A percentile compares a stretch with the other conserved stretches of the same genome.
Conservation (phyloP, 352 stramenopile genomes). For the Lagenidium sp. region DNA sequence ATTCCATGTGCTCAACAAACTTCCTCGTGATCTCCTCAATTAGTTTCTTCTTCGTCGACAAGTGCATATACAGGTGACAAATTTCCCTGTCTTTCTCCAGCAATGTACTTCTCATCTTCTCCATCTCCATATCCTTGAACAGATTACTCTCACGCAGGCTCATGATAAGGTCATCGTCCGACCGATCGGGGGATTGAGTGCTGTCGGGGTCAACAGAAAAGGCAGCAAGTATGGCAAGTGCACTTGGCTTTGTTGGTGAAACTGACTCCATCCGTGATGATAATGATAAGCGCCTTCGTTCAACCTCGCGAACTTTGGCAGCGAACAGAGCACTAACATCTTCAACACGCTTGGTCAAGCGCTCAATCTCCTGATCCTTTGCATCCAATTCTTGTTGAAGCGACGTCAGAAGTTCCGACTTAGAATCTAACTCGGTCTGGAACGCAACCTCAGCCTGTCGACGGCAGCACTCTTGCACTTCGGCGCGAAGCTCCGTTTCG, state of each 20-base stretch:
- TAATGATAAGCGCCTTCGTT: slow-evolving; percentile 2
- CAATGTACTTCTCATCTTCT: slow-evolving; percentile 31
- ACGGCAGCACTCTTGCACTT: slow-evolving; percentile 31
- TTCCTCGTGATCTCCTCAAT: slow-evolving; percentile 63
- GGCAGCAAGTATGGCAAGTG: neutral
- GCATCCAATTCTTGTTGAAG: slow-evolving; percentile 25
- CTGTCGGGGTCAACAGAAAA: neutral
- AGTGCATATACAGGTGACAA: slow-evolving; percentile 64
- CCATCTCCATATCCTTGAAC: slow-evolving; percentile 32
- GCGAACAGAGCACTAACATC: slow-evolving; percentile 17
- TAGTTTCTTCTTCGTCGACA: slow-evolving; percentile 76
- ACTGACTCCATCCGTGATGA: neutral
- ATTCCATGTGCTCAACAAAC: slow-evolving; percentile 47
- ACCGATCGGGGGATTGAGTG: neutral
- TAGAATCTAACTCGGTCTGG: slow-evolving; percentile 23
- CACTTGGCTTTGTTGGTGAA: neutral
- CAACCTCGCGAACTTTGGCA: slow-evolving; percentile 13
- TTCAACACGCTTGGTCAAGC: slow-evolving; percentile 26
- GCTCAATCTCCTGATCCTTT: slow-evolving; percentile 40
- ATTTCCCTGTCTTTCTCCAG: slow-evolving; percentile 80
- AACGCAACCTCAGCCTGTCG: slow-evolving; percentile 43
- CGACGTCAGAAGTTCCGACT: slow-evolving; percentile 20
- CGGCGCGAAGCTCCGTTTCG: slow-evolving; percentile 23
- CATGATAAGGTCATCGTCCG: slow-evolving; percentile 9
- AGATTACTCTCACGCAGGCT: slow-evolving; percentile 22